Evolutionary conservation across 2,329 filamentous ascomycete species (phyloP), one percentile per base, ranked within the genome.

Genomic region (Penicillium sclerotigenum): DNA sequence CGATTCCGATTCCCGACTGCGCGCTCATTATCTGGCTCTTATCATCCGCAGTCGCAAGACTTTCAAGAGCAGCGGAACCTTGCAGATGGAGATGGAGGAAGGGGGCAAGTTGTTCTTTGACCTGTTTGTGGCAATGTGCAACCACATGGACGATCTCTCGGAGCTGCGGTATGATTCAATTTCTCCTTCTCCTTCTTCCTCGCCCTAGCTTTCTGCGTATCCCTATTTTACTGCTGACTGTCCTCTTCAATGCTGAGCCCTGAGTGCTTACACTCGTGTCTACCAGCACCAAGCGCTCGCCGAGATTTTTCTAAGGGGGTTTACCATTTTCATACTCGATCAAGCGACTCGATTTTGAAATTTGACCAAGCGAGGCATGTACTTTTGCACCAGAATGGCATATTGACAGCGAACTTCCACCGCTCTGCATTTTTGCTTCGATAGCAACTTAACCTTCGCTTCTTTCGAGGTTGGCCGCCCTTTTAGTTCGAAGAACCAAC

Each of bases 41-140:
- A 96, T 97, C 78, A 96, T 97, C 81, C 88, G 92, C 81, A 93
- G 90, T 83, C 90, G 93, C 77, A 91, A 91, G 82, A 96, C 91
- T 71, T 97, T 97, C 78, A 97, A 96, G 87, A 87, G 89, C 79
- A 96, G 91, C 81, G 92, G 92, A 78, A 97, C 92, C 77, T 96
- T 97, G 91, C 92, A 97, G 84, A 88, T 89, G 80, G 92, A 97
- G 81, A 97, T 97, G 92, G 90, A 96, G 81, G 86, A 86, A 77
- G 91, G 92, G 75, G 91, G 85, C 79, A 92, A 92, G 83, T 83
- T 97, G 79, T 97, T 94, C 83, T 97, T 97, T 80, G 92, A 97
- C 83, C 82, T 97, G 77, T 97, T 97, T 77, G 92, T 97, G 73
- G 92, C 92, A 70, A 90, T 97, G 88, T 96, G 91, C 83, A 97